phyloP scores from a whole-genome alignment of 1,284 basidiomycete genomes.

The Malassezia sp. region DNA sequence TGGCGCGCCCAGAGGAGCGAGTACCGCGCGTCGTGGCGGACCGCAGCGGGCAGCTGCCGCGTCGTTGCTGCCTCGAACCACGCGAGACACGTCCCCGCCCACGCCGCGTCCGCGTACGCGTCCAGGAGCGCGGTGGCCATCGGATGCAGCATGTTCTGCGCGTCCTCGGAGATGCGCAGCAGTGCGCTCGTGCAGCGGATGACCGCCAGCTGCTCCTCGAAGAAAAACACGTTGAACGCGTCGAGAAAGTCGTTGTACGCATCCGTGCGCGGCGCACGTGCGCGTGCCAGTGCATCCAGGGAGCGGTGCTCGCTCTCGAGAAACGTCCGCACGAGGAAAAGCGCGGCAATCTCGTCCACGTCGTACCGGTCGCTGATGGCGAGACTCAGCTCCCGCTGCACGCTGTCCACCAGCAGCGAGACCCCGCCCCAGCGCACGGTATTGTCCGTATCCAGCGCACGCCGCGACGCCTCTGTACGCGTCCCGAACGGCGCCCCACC shows the following conservation, averaged over 20 bases:
- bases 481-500: slow-evolving; percentile 21
- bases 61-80: slow-evolving; percentile 52
- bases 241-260: slow-evolving; percentile 51
- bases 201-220: slow-evolving; percentile 61
- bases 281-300: slow-evolving; percentile 11
- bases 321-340: slow-evolving; percentile 62
- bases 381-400: slow-evolving; percentile 58
- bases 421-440: slow-evolving; percentile 48
- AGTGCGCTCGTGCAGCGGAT: slow-evolving; percentile 50
- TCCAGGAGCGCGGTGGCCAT: slow-evolving; percentile 55
- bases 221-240: slow-evolving; percentile 67
- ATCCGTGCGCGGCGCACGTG: neutral
- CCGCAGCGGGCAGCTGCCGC: slow-evolving; percentile 51
- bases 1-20: slow-evolving; percentile 68
- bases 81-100: slow-evolving; percentile 54
- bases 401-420: slow-evolving; percentile 53
- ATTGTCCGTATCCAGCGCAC: slow-evolving; percentile 1
- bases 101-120: slow-evolving; percentile 55
- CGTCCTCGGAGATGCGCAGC: slow-evolving; percentile 55
- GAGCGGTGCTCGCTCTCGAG: slow-evolving; percentile 66
- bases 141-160: slow-evolving; percentile 53
- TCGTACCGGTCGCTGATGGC: slow-evolving; percentile 61
- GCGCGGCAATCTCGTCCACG: slow-evolving; percentile 64
- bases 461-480: slow-evolving; percentile 2
- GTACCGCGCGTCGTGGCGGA: slow-evolving; percentile 54